Evolutionary conservation across 306 rosid species (phyloP), one percentile per base, ranked within the genome.

Genomic region (Cucumis melo): DNA sequence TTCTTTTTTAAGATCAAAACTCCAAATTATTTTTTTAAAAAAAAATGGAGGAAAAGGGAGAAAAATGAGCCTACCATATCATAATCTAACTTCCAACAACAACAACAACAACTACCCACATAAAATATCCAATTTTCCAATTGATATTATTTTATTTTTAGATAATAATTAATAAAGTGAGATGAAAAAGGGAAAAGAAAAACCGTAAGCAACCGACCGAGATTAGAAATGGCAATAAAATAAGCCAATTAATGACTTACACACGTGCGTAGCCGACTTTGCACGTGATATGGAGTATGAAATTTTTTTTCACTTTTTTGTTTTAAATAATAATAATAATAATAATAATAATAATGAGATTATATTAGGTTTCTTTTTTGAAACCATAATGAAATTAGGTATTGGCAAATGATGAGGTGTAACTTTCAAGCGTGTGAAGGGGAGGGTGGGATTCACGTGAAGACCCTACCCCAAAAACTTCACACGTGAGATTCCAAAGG

Each of bases 401-500:
- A 3, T 46, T 71, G 58, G 60, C 44, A 72, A 72, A 48, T 72
- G 76, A 58, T 75, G 82, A 75, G 82, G 81, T 78, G 81, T 85
- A 78, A 20, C 79, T 81, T 77, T 57, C 79, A 75, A 82, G 79
- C 91, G 96, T 84, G 93, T 77, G 87, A 80, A 73, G 68, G 68
- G 73, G 86, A 81, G 85, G 82, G 82, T 84, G 88, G 80, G 91
- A 81, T 83, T 92, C 97, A 92, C 85, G 92, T 92, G 97, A 90
- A 79, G 15, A 12, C 10, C 38, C 66, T 38, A 56, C 54, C 34
- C 19, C 29, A 15, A 54, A 64, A 23, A 38, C 21, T 19, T 36
- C 53, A 38, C 63, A 75, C 63, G 78, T 75, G 63, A 58, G 78
- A 80, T 62, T 75, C 74, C 77, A 73, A 55, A 80, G 75, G 75